Evolutionary conservation across 1,284 basidiomycete species (phyloP).

Genomic region (Boletellus deceptivus): DNA sequence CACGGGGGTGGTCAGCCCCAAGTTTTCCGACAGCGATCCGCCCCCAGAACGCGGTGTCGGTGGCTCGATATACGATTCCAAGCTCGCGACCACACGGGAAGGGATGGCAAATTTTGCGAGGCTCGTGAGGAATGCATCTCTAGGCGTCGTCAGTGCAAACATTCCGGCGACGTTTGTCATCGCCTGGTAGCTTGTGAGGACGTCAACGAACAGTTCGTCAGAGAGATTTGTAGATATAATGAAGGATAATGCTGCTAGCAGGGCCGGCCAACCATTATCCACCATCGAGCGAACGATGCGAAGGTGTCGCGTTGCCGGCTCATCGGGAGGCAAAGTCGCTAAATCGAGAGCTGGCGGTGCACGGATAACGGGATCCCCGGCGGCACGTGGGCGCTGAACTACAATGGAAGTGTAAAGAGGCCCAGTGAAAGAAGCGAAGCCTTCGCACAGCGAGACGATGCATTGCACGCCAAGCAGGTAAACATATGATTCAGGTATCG

Average conservation of each 20-base stretch:
- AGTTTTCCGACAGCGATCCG: conserved; percentile 66
- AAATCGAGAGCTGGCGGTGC: conserved; percentile 77
- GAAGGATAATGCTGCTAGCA: conserved; percentile 87
- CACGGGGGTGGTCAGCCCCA: conserved; percentile 54
- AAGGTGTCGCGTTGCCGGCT: conserved; percentile 54
- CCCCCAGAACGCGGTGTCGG: conserved; percentile 56
- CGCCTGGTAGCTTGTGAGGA: conserved; percentile 77
- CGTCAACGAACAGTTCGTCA: conserved; percentile 84
- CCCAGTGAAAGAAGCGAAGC: conserved; percentile 73
- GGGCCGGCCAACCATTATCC: conserved; percentile 83
- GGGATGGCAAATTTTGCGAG: conserved; percentile 89
- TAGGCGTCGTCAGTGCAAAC: conserved; percentile 77
- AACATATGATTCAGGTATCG: conserved; percentile 89
- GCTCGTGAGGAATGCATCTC: conserved; percentile 90
- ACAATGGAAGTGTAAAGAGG: conserved; percentile 68
- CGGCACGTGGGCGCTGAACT: conserved; percentile 61
- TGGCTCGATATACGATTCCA: conserved; percentile 71
- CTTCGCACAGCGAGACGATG: conserved; percentile 84
- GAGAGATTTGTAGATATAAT: conserved; percentile 87
- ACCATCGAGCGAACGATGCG: conserved; percentile 73
- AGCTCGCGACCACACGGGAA: conserved; percentile 77
- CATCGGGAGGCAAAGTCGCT: conserved; percentile 54
- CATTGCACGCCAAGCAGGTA: conserved; percentile 91
- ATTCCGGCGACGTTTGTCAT: conserved; percentile 90
- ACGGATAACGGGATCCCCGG: conserved; percentile 63